Evolutionary conservation across 306 rosid species (phyloP).

Genomic region (Albizia julibrissin): DNA sequence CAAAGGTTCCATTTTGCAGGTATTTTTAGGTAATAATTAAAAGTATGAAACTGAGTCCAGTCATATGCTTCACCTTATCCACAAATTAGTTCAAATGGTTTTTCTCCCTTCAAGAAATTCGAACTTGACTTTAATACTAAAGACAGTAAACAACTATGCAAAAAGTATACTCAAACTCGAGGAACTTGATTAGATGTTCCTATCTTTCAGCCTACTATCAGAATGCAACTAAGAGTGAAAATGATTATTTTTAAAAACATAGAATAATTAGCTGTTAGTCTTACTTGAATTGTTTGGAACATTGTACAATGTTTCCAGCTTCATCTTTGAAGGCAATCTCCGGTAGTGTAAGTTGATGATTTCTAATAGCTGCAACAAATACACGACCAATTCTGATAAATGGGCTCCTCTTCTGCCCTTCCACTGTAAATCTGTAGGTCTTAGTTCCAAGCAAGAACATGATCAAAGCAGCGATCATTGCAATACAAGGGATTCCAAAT

Average conservation of each 20-base stretch:
- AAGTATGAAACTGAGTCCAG: not conserved
- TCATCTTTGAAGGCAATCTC: not conserved
- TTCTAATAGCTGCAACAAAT: not conserved
- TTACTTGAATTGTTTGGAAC: constrained; percentile 1
- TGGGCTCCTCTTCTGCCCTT: not conserved
- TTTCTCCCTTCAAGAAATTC: not conserved
- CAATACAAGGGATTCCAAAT: constrained; percentile 7
- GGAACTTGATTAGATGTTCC: not conserved
- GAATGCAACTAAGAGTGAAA: not conserved
- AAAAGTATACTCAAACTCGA: not conserved
- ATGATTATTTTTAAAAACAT: not conserved
- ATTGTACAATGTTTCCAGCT: not conserved
- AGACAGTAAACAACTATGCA: not conserved
- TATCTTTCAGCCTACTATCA: not conserved
- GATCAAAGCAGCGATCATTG: not conserved
- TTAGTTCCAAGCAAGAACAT: constrained; percentile 10
- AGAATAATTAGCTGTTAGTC: not conserved
- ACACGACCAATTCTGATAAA: constrained; percentile 1
- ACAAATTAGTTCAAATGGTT: not conserved
- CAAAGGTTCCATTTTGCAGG: not conserved
- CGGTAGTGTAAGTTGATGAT: not conserved
- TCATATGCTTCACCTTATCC: not conserved
- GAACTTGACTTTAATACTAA: not conserved
- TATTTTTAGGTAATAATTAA: not conserved
- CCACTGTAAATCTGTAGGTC: not conserved